Evolutionary conservation across 2,329 filamentous ascomycete genomes (phyloP), one percentile per base, ranked within the genome.

Genomic region (Diplodia sapinea): DNA sequence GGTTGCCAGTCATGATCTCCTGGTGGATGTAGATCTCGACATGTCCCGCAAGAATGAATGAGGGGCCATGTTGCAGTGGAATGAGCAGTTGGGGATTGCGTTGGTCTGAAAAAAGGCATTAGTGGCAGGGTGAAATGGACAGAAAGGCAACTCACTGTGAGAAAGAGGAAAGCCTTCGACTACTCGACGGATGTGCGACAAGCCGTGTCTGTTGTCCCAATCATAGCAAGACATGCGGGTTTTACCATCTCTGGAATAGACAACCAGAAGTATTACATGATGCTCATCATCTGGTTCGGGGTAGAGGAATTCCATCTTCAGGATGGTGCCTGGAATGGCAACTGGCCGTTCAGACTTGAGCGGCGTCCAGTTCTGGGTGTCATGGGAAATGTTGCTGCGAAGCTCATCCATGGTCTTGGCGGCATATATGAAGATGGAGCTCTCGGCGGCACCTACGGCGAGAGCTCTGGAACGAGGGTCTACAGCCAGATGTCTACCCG

Each of bases 251-350:
- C 79, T 74, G 3, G 77, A 73, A 23, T 87, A 77, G 23, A 90
- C 77, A 26, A 97, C 80, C 12, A 97, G 81, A 3, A 98, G 83
- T n/a, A 96, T 89, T 52, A 96, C 86, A 72, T 89, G 88, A 65
- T 89, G 83, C 11, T 87, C 84, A 69, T 94, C 89, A 65, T 87
- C 85, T 0, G 85, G 79, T 11, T 84, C 84, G 8, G 93, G 91
- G 68, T 91, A 88, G 2, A 99, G 83, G 71, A 98, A 99, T 26
- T 93, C 91, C 83, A 97, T 89, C 72, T 92, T 91, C 72, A 94
- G 84, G 66, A 98, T 92, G n/a, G 89, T 83, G 0, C 92, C 93
- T 8, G 88, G 85, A 8, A 93, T 82, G 11, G 73, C 67, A 33
- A 79, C 68, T 2, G 74, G 72, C 49, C 79, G 73, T 78, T 87